Conservation (phyloP, 1,139 yeast genomes). For the Suhomyces guaymorum region DNA sequence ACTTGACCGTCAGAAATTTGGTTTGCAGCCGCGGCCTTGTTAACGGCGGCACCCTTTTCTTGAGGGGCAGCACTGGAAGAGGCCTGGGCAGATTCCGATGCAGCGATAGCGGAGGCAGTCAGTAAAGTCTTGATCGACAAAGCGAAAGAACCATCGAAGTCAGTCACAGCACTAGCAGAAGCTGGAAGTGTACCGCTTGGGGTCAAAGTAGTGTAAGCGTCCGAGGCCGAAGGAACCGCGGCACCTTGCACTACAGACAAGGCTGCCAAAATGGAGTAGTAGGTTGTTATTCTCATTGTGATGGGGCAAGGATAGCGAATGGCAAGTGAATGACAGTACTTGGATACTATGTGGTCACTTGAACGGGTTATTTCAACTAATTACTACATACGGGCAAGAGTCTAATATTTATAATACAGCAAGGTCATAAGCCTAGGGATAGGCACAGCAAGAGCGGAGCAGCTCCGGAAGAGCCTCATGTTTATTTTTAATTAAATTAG, state of each 20-base stretch:
- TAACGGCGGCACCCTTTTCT: slow-evolving; percentile 19
- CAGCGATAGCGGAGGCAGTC: slow-evolving; percentile 25
- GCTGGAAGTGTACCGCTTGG: slow-evolving; percentile 25
- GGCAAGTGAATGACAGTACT: slow-evolving; percentile 4
- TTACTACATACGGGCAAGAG: slow-evolving; percentile 11
- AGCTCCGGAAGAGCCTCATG: neutral
- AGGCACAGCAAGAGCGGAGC: neutral
- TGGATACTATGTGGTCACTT: neutral
- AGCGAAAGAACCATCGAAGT: slow-evolving; percentile 31
- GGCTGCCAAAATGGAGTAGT: slow-evolving; percentile 13
- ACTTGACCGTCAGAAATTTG: slow-evolving; percentile 27
- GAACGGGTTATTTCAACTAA: neutral
- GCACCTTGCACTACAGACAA: slow-evolving; percentile 21
- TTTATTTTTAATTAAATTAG: slow-evolving; percentile 3
- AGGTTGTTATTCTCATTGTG: slow-evolving; percentile 10
- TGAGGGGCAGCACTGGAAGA: slow-evolving; percentile 24
- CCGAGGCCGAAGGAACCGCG: slow-evolving; percentile 24
- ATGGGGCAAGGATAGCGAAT: slow-evolving; percentile 7
- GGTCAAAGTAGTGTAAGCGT: slow-evolving; percentile 32
- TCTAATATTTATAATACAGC: slow-evolving; percentile 7
- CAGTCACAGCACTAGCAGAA: slow-evolving; percentile 23
- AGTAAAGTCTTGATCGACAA: slow-evolving; percentile 25
- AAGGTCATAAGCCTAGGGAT: neutral
- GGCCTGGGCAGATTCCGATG: too few species aligned
- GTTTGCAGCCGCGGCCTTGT: slow-evolving; percentile 18